Percentiles rank a stretch among this genome's conserved stretches.
These are phyloP conservation scores for Paracamarosporium sp. DNA, from an alignment of 2,329 filamentous ascomycete genomes.

Conservation along the genomic window DNA sequence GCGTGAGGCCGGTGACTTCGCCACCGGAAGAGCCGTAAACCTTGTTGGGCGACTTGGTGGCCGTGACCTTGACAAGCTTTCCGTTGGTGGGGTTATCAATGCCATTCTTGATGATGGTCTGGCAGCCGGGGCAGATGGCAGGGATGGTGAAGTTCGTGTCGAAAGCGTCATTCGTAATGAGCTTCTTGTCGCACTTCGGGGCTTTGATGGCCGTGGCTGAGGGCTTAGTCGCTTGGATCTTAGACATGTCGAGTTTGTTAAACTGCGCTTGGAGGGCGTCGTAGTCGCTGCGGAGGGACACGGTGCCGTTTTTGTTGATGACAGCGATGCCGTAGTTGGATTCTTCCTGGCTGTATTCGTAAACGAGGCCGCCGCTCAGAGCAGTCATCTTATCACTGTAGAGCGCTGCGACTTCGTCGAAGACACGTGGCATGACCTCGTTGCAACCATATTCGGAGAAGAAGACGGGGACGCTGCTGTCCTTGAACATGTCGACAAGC, in stretches of 20 bases:
- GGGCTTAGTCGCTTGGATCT: conserved; percentile 69
- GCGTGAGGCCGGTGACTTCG: conserved; percentile 68
- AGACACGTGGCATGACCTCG: conserved; percentile 66
- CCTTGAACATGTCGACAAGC: conserved; percentile 70
- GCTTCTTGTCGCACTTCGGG: conserved; percentile 68
- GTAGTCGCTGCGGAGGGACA: conserved; percentile 54
- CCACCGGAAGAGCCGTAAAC: conserved; percentile 65
- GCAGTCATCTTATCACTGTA: conserved; percentile 75
- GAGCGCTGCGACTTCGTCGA: conserved; percentile 76
- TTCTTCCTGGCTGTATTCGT: conserved; percentile 78
- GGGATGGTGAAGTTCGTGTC: conserved; percentile 82
- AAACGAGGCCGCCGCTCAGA: conserved; percentile 80
- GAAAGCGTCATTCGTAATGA: conserved; percentile 74
- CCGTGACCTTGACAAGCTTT: conserved; percentile 64
- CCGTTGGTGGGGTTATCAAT: conserved; percentile 66
- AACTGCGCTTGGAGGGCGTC: conserved; percentile 79
- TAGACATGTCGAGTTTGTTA: conserved; percentile 73
- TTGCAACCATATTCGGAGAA: conserved; percentile 87
- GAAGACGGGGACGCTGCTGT: conserved; percentile 75
- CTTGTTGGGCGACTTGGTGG: conserved; percentile 62
- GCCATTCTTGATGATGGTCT: conserved; percentile 78
- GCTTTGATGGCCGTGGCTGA: conserved; percentile 61
- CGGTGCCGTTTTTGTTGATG: conserved; percentile 52
- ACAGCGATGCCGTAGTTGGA: conserved; percentile 62
- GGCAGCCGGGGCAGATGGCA: conserved; percentile 68